Evolutionary conservation across 352 stramenopile genomes (phyloP), one percentile per base, ranked within the genome.

Genomic region (Ophiocytium majus): DNA sequence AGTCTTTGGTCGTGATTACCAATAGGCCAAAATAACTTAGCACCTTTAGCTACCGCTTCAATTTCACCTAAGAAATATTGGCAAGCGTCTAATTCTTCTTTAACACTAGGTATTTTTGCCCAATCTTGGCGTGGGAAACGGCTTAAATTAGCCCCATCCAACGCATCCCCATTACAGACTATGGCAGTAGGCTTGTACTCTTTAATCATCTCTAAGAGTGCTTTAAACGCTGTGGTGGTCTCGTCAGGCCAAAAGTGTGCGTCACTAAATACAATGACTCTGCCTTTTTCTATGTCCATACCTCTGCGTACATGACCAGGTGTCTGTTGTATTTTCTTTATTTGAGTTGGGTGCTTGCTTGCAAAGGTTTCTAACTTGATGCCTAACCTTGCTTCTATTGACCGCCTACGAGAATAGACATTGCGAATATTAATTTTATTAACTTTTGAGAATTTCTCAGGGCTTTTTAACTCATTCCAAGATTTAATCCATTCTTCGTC

Each of bases 181-280:
- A 71, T 28, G 23, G 57, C 57, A 23, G 19, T 71, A 23, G 57
- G 57, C 57, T 71, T 71, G 19, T 23, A 23, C 19, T 71, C 57
- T 28, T 71, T 71, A 28, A 71, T 71, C 19, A 71, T 23, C 57
- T 71, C 19, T 23, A 71, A 23, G 57, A 71, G 28, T 23, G 57
- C 57, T 28, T 28, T 23, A 71, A 23, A 28, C 23, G 57, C 57
- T 28, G 57, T 71, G 19, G 57, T 23, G 57, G 57, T 23, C 57
- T 71, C 57, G 57, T 28, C 57, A 28, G 57, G 57, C 57, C 57
- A 71, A 71, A 23, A 71, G 57, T 71, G 57, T 23, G 57, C 57
- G 28, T 71, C 57, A n/a, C n/a, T n/a, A n/a, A n/a, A n/a, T n/a
- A n/a, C n/a, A n/a, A n/a, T n/a, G n/a, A n/a, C n/a, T n/a, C n/a